Percentiles rank a stretch among this genome's conserved stretches.
Evolutionary conservation across 2,329 filamentous ascomycete genomes (phyloP).

Genomic region (Hypoxylon rubiginosum): DNA sequence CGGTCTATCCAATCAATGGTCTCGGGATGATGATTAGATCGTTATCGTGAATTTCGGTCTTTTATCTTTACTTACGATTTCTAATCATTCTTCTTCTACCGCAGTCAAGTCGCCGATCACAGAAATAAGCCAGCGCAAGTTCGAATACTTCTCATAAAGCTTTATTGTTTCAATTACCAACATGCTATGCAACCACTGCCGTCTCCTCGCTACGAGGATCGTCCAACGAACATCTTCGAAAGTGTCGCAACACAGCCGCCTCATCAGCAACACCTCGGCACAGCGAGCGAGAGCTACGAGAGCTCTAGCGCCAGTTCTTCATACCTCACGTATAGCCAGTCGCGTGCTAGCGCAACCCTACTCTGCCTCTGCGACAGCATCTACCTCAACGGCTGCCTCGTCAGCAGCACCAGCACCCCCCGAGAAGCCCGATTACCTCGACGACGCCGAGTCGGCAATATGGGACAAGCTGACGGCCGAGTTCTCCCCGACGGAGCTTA

Average conservation of each 20-base stretch:
- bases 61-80: slow-evolving; percentile 3
- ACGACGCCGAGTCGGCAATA: slow-evolving; percentile 70
- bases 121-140: background rate
- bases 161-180: slow-evolving; percentile 13
- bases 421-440: slow-evolving; percentile 64
- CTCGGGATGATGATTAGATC: slow-evolving; percentile 23
- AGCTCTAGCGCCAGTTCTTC: slow-evolving; percentile 7
- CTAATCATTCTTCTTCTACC: background rate
- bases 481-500: slow-evolving; percentile 65
- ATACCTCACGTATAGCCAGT: background rate
- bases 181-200: slow-evolving; percentile 45
- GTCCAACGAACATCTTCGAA: slow-evolving; percentile 33
- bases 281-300: slow-evolving; percentile 24
- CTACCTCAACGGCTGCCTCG: slow-evolving; percentile 48
- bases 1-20: slow-evolving; percentile 25
- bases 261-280: slow-evolving; percentile 9
- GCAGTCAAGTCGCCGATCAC: background rate
- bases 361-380: slow-evolving; percentile 42
- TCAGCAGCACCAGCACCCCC: slow-evolving; percentile 33
- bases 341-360: slow-evolving; percentile 35
- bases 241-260: slow-evolving; percentile 25
- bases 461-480: slow-evolving; percentile 66
- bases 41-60: slow-evolving; percentile 16
- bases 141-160: background rate
- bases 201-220: slow-evolving; percentile 41